Percentiles rank a stretch among this genome's conserved stretches.
Evolutionary conservation across 139 green algal genomes (phyloP).

Genomic region (Zygnema circumcarinatum): DNA sequence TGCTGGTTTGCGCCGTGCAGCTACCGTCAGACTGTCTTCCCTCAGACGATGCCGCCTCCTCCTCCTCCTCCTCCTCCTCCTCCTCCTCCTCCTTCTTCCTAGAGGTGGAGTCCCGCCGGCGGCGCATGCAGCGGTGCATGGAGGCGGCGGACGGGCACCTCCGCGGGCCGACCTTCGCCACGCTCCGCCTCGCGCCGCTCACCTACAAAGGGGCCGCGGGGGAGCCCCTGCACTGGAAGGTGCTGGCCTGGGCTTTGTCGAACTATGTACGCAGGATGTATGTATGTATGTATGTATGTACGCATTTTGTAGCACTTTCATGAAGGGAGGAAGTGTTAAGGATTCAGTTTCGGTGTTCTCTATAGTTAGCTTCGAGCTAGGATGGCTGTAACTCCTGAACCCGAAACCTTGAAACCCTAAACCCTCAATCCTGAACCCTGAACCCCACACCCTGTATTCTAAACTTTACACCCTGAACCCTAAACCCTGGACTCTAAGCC

Average conservation of each 20-base stretch:
- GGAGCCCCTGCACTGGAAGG: neutral
- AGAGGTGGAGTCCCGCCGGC: neutral
- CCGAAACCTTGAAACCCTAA: neutral
- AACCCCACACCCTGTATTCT: neutral
- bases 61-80: neutral
- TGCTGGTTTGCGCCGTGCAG: too few species aligned
- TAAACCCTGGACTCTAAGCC: neutral
- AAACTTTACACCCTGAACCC: neutral
- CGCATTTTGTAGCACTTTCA: neutral
- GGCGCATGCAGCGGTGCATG: neutral
- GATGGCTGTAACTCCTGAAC: too few species aligned
- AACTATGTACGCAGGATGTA: neutral
- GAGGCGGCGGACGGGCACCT: neutral
- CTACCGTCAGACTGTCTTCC: too few species aligned
- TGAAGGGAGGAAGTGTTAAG: neutral
- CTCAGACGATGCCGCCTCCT: too few species aligned
- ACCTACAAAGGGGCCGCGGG: neutral
- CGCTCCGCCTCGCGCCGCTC: neutral
- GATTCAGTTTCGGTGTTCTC: neutral
- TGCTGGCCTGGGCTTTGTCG: neutral
- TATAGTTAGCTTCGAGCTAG: neutral
- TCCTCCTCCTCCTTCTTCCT: neutral
- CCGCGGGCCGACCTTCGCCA: conserved; percentile 9
- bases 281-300: neutral
- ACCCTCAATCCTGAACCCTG: neutral